A percentile compares a stretch with the other conserved stretches of the same genome.
Evolutionary conservation across 352 stramenopile species (phyloP).

Genomic region (Phytophthora cactorum): DNA sequence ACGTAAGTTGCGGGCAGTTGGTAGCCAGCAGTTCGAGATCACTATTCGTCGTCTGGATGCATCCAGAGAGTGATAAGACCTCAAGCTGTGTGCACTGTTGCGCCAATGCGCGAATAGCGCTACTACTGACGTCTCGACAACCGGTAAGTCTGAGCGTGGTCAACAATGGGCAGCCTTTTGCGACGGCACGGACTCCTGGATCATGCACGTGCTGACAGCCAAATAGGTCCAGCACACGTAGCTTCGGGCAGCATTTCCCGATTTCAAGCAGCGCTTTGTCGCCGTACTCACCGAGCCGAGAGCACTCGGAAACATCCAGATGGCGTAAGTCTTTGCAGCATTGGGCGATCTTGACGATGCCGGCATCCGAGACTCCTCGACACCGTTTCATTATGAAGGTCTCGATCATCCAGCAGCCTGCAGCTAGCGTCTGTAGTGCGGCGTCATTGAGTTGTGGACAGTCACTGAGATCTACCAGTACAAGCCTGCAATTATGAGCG

Average conservation of each 20-base stretch:
- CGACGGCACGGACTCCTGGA: slow-evolving; percentile 78
- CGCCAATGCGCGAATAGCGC: slow-evolving; percentile 76
- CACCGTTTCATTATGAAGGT: slow-evolving; percentile 88
- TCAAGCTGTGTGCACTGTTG: slow-evolving; percentile 70
- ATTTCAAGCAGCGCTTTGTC: slow-evolving; percentile 93
- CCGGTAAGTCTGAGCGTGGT: slow-evolving; percentile 88
- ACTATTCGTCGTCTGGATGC: slow-evolving; percentile 78
- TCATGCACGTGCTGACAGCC: slow-evolving; percentile 91
- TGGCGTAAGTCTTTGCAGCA: slow-evolving; percentile 82
- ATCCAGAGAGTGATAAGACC: slow-evolving; percentile 86
- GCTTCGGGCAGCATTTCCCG: slow-evolving; percentile 75
- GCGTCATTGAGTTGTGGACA: slow-evolving; percentile 88
- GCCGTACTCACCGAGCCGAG: slow-evolving; percentile 90
- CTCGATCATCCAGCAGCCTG: slow-evolving; percentile 87
- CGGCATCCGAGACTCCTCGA: slow-evolving; percentile 77
- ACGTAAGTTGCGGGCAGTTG: slow-evolving; percentile 60
- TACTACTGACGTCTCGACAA: slow-evolving; percentile 83
- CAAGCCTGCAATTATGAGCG: slow-evolving; percentile 86
- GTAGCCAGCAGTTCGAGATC: slow-evolving; percentile 66
- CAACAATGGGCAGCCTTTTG: slow-evolving; percentile 83
- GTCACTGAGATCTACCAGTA: slow-evolving; percentile 84
- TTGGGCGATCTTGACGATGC: slow-evolving; percentile 88
- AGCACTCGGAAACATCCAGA: slow-evolving; percentile 88
- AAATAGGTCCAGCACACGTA: slow-evolving; percentile 85
- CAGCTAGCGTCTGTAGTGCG: slow-evolving; percentile 84